Base-by-base conservation (phyloP, 176 grass and related monocot species). In the Triticum aestivum region DNA sequence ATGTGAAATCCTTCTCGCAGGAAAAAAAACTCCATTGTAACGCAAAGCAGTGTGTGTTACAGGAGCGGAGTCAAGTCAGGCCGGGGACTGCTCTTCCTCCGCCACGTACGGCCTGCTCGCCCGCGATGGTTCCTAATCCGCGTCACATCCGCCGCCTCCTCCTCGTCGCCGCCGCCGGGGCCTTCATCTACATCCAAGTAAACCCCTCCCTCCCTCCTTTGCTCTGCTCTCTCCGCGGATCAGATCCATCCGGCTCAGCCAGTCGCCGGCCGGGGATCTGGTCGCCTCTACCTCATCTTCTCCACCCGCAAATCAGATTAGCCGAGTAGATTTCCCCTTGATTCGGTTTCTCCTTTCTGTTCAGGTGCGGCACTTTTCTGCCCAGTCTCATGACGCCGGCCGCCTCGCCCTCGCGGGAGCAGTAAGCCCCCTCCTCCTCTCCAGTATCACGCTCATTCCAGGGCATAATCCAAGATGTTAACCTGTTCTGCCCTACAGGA, bases 101-200 rank as follows among this genome's bases (percentile, higher is more conserved):
- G 18, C 27, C 73, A 47, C 14, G 15, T 1, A 52, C 49, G 49
- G 9, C 73, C 26, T 9, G 49, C 49, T 17, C 24, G 61, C 24
- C n/a, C n/a, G 33, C 33, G 61, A 98, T 98, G 96, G 90, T 82
- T 78, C 94, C 70, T 41, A 82, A 41, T 37, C 47, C 87, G 84
- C 83, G 91, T 62, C 83, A 92, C 66, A 34, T 98, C 58, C 92
- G 93, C 14, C 49, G 49, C 63, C 52, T 98, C 52, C 92, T 98
- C 79, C 88, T 98, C 72, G 59, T 92, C 39, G 62, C 78, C 62
- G 92, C 90, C 5, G 88, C 89, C 5, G 92, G 42, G 24, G 90
- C 80, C 83, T 98, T 98, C 77, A 98, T 98, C 85, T 98, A 88
- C 87, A 96, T 98, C 94, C 97, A 98, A 82, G 97, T 96, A 11